These are phyloP conservation scores for Erodium texanum DNA, from an alignment of 441 rosid genomes.

Conservation along the genomic window DNA sequence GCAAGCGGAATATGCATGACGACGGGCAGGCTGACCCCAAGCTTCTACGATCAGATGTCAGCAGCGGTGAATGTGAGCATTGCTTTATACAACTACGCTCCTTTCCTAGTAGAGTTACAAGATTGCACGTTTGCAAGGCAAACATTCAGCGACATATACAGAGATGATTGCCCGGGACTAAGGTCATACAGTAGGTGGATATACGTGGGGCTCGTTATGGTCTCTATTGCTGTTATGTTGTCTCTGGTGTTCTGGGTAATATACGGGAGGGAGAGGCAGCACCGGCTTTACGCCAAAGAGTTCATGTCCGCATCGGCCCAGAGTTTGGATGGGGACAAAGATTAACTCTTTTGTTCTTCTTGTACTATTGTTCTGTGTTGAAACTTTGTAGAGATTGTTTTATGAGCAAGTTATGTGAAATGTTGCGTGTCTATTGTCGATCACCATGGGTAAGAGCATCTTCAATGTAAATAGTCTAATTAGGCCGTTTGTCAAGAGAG, in stretches of 20 bases:
- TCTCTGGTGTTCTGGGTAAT: constrained; percentile 41
- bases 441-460: too few species aligned
- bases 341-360: neutral
- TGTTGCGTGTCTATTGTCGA: neutral
- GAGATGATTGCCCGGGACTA: constrained; percentile 42
- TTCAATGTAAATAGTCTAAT: too few species aligned
- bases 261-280: constrained; percentile 19
- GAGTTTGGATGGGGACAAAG: constrained; percentile 1
- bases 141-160: constrained; percentile 32
- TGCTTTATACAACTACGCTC: constrained; percentile 29
- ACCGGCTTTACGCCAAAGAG: neutral
- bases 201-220: constrained; percentile 38
- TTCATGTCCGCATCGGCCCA: neutral
- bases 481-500: too few species aligned
- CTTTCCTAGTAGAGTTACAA: constrained; percentile 34
- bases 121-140: constrained; percentile 44
- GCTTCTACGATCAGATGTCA: constrained; percentile 29
- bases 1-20: constrained; percentile 27
- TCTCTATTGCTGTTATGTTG: constrained; percentile 43
- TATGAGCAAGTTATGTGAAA: neutral
- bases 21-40: constrained; percentile 39
- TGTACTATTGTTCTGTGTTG: neutral
- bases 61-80: constrained; percentile 32
- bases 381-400: neutral
- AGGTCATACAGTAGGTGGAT: constrained; percentile 41